phyloP scores from a whole-genome alignment of 1,284 basidiomycete species.

The Marasmius sp. region DNA sequence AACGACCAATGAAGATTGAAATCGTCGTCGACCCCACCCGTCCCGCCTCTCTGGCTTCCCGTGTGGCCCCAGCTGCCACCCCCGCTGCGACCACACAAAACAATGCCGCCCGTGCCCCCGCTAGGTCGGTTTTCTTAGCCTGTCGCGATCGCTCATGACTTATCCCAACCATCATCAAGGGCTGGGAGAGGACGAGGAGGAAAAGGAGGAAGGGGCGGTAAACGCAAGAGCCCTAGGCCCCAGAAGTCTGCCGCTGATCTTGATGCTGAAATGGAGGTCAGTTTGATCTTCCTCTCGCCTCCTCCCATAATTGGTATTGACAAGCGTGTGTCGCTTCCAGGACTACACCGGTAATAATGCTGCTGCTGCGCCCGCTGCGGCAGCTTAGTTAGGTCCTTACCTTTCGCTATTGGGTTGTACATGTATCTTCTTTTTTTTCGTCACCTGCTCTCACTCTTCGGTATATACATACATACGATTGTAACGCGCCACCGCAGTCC shows the following conservation, averaged over 20 bases:
- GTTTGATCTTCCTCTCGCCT: constrained; percentile 13
- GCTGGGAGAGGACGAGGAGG: constrained; percentile 57
- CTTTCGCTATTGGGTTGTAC: not conserved
- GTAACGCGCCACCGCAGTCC: not conserved
- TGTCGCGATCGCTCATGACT: not conserved
- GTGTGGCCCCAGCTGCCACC: constrained; percentile 11
- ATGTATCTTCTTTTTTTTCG: not conserved
- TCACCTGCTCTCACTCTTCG: not conserved
- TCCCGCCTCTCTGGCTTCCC: constrained; percentile 61
- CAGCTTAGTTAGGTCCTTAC: constrained; percentile 1
- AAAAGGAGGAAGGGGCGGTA: constrained; percentile 39
- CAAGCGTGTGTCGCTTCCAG: constrained; percentile 30
- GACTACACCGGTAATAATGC: constrained; percentile 65
- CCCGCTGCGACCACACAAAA: not conserved
- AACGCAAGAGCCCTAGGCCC: constrained; percentile 70
- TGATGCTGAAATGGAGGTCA: constrained; percentile 84
- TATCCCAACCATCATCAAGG: constrained; percentile 38
- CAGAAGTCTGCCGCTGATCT: constrained; percentile 72
- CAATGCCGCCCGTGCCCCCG: constrained; percentile 25
- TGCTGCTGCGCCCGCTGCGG: constrained; percentile 16
- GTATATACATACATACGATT: not conserved
- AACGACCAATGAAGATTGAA: constrained; percentile 98
- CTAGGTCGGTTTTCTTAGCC: constrained; percentile 45
- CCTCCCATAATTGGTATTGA: not conserved
- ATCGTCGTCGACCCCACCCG: constrained; percentile 89